phyloP scores from a whole-genome alignment of 2,329 filamentous ascomycete species.

The Nemania serpens region DNA sequence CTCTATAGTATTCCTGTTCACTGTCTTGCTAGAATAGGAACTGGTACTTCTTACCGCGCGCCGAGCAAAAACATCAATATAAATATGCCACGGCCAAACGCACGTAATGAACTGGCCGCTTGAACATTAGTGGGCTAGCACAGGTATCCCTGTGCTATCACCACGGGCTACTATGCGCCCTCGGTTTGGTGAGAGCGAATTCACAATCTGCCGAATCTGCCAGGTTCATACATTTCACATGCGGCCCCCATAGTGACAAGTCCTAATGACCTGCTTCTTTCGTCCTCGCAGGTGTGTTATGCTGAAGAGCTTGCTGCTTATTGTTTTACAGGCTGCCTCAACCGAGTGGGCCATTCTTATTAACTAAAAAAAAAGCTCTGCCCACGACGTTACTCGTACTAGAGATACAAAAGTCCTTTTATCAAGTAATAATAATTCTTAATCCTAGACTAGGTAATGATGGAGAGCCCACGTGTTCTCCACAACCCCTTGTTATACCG shows the following conservation, averaged over 20 bases:
- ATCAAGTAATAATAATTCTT: conserved; percentile 21
- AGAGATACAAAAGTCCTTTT: background rate
- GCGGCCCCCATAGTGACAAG: conserved; percentile 9
- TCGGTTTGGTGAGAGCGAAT: conserved; percentile 9
- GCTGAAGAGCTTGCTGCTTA: conserved; percentile 7
- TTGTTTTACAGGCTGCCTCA: conserved; percentile 1
- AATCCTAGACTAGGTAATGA: conserved; percentile 9
- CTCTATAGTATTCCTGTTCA: background rate
- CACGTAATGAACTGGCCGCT: background rate
- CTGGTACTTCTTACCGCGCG: background rate
- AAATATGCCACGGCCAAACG: background rate
- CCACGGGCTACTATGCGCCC: background rate
- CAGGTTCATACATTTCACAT: conserved; percentile 1
- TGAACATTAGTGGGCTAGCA: conserved; percentile 2
- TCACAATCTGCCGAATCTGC: conserved; percentile 18
- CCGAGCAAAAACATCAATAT: background rate
- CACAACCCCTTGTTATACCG: conserved; percentile 19
- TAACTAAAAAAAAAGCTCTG: background rate
- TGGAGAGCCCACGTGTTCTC: conserved; percentile 16
- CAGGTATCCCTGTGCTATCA: conserved; percentile 14
- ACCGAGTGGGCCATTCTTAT: background rate
- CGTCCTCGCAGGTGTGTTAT: conserved; percentile 5
- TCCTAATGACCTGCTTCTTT: conserved; percentile 26
- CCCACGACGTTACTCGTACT: background rate
- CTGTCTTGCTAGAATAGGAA: background rate